These are phyloP conservation scores for Xylaria cubensis DNA, from an alignment of 495 filamentous ascomycete genomes.

Conservation along the genomic window DNA sequence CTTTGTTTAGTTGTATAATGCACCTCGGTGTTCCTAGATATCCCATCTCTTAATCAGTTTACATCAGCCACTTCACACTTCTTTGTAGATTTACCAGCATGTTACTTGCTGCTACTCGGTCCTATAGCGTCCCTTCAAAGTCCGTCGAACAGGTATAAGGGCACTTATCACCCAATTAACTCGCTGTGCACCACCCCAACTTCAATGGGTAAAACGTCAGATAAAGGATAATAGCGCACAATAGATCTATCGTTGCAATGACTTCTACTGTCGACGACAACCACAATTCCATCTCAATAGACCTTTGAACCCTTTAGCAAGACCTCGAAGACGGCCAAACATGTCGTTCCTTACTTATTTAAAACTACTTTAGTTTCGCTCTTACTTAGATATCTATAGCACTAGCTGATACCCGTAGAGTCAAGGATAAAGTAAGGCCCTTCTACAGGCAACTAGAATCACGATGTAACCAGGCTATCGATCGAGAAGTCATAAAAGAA, in stretches of 20 bases:
- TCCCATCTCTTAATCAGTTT: not conserved
- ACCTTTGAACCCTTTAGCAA: not conserved
- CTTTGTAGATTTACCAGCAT: not conserved
- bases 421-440: no score
- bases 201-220: not conserved
- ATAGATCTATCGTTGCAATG: not conserved
- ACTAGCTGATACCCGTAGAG: no score
- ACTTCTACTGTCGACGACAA: not conserved
- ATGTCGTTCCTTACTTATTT: not conserved
- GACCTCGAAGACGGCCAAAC: not conserved
- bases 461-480: not conserved
- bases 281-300: not conserved
- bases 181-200: not conserved
- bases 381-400: no score
- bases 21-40: not conserved
- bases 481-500: not conserved
- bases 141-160: not conserved
- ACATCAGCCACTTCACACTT: not conserved
- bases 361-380: no score
- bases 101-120: not conserved
- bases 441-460: not conserved
- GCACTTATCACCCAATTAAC: not conserved
- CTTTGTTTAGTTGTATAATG: not conserved
- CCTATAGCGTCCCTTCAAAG: not conserved
- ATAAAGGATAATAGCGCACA: not conserved